Conservation (phyloP, 148 eudicot species). For the Polygonum aviculare region DNA sequence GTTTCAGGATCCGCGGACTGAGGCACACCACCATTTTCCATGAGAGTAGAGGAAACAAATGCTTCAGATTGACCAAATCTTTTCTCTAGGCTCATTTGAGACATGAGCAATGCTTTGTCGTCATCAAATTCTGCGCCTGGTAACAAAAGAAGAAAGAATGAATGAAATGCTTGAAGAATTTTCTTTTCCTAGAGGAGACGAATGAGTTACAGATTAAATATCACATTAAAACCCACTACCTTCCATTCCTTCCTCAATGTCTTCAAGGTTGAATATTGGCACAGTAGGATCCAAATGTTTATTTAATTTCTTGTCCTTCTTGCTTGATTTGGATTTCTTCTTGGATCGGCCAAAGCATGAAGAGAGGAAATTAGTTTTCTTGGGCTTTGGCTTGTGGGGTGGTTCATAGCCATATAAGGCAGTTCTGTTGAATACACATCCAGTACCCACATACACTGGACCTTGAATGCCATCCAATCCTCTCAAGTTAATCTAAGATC, state of each 20-base stretch:
- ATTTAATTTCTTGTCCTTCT: slow-evolving; percentile 33
- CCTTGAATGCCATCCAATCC: slow-evolving; percentile 48
- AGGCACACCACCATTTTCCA: slow-evolving; percentile 58
- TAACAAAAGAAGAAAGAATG: not conserved
- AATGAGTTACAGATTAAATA: not conserved
- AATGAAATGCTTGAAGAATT: not conserved
- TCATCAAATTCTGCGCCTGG: slow-evolving; percentile 43
- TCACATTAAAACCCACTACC: slow-evolving; percentile 13
- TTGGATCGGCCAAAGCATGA: slow-evolving; percentile 36
- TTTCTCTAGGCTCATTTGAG: slow-evolving; percentile 48
- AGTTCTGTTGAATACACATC: slow-evolving; percentile 46
- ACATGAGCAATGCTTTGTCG: slow-evolving; percentile 47
- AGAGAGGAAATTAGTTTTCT: slow-evolving; percentile 27
- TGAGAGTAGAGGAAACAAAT: slow-evolving; percentile 48
- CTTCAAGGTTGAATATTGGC: slow-evolving; percentile 40
- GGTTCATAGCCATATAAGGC: slow-evolving; percentile 47
- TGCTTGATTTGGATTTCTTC: slow-evolving; percentile 33
- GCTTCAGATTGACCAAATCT: slow-evolving; percentile 61
- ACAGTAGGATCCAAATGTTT: slow-evolving; percentile 37
- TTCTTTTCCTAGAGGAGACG: not conserved
- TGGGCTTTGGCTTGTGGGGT: slow-evolving; percentile 31
- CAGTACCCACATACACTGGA: slow-evolving; percentile 47
- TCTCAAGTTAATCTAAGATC: slow-evolving; percentile 35
- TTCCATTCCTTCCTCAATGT: slow-evolving; percentile 46
- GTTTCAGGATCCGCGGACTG: slow-evolving; percentile 37